Evolutionary conservation across 371 early-diverging fungal species (phyloP).

Genomic region (Astathelohania contejeani): DNA sequence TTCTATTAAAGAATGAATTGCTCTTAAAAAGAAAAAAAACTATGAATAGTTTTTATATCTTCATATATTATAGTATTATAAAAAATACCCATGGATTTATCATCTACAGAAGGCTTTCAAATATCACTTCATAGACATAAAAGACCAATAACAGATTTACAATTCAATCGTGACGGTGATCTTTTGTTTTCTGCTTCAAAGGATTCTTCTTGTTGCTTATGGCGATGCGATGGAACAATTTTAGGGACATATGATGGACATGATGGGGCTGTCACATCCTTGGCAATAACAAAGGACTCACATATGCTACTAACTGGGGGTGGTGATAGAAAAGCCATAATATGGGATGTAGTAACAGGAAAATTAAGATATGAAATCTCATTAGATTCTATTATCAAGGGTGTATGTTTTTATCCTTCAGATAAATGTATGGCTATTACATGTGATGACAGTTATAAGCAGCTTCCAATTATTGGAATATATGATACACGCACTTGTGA

Average conservation of each 20-base stretch:
- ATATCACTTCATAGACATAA: too few species aligned
- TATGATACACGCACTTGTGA: constrained; percentile 32
- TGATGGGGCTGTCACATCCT: constrained; percentile 59
- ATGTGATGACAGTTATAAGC: constrained; percentile 39
- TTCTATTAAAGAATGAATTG: too few species aligned
- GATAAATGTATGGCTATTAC: too few species aligned
- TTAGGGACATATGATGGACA: constrained; percentile 54
- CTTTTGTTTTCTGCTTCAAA: constrained; percentile 44
- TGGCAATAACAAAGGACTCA: constrained; percentile 57
- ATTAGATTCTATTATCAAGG: constrained; percentile 26
- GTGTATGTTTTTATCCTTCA: constrained; percentile 30
- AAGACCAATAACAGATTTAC: constrained; percentile 45
- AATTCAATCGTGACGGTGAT: constrained; percentile 52
- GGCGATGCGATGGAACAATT: constrained; percentile 34
- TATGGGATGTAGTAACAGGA: constrained; percentile 63
- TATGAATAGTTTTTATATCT: too few species aligned
- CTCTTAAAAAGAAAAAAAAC: too few species aligned
- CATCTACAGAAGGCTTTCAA: too few species aligned
- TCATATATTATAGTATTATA: too few species aligned
- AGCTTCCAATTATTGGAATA: constrained; percentile 23
- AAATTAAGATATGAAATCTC: constrained; percentile 15
- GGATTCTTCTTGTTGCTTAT: constrained; percentile 28
- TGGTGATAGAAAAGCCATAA: constrained; percentile 59
- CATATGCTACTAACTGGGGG: constrained; percentile 56
- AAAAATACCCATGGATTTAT: too few species aligned